A percentile compares a stretch with the other conserved stretches of the same genome.
Evolutionary conservation across 2,329 filamentous ascomycete species (phyloP).

Genomic region (Monilinia fructicola): DNA sequence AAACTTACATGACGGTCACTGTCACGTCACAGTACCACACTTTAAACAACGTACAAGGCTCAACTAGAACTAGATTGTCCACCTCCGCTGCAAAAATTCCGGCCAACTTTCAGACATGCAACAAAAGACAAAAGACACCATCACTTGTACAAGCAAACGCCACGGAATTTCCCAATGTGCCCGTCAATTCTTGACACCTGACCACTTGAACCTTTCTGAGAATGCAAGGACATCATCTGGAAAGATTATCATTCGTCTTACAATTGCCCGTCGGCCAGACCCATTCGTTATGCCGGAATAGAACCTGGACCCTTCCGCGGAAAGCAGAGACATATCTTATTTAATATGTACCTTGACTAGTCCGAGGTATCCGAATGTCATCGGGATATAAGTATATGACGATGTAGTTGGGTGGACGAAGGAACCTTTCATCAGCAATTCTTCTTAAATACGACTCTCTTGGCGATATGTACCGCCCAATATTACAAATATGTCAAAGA

Average conservation of each 20-base stretch:
- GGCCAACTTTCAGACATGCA: slow-evolving; percentile 22
- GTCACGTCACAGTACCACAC: background rate
- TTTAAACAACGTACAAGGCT: slow-evolving; percentile 6
- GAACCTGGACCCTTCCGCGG: background rate
- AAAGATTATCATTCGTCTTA: background rate
- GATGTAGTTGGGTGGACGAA: background rate
- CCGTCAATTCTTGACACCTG: background rate
- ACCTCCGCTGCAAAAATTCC: slow-evolving; percentile 12
- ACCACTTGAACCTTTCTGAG: background rate
- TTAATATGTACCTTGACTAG: background rate
- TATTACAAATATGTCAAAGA: slow-evolving; percentile 2
- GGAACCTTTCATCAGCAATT: background rate
- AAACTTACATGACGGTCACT: background rate
- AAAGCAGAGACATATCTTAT: background rate
- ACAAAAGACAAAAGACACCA: slow-evolving; percentile 13
- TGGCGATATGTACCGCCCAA: background rate
- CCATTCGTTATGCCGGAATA: background rate
- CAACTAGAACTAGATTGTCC: background rate
- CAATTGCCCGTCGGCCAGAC: slow-evolving; percentile 6
- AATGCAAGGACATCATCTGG: background rate
- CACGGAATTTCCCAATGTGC: background rate
- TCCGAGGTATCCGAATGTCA: background rate
- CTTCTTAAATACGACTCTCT: background rate
- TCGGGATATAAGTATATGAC: slow-evolving; percentile 8
- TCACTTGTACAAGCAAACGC: slow-evolving; percentile 4